Evolutionary conservation across 345 rosid genomes (phyloP).

Genomic region (Moricandia moricandioides): DNA sequence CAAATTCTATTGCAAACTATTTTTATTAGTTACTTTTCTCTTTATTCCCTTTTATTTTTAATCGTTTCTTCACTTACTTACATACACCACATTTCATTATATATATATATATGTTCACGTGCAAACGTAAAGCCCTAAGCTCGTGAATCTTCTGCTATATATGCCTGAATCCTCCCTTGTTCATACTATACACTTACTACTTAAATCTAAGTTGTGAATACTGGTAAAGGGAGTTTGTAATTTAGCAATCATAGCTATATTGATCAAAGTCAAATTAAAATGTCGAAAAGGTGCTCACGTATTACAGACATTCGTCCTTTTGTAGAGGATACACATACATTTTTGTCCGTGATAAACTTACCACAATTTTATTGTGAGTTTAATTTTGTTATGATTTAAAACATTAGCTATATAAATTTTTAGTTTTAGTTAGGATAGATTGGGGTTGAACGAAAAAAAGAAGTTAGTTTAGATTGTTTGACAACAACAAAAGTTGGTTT

Average conservation of each 20-base stretch:
- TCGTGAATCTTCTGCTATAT: slow-evolving; percentile 19
- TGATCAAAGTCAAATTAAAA: neutral
- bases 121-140: slow-evolving; percentile 9
- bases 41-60: neutral
- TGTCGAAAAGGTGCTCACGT: neutral
- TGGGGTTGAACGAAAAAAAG: too few species aligned
- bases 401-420: neutral
- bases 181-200: slow-evolving; percentile 18
- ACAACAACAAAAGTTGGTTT: neutral
- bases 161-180: slow-evolving; percentile 17
- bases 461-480: neutral
- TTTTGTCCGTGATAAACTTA: neutral
- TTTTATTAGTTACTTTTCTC: neutral
- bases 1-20: slow-evolving; percentile 22
- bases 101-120: slow-evolving; percentile 20
- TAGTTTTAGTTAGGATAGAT: neutral
- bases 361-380: neutral
- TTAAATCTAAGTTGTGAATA: neutral
- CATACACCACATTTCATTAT: slow-evolving; percentile 2
- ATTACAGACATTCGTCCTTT: neutral
- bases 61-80: neutral
- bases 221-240: neutral
- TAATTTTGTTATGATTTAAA: neutral
- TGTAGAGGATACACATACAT: neutral
- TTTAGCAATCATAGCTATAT: neutral